phyloP scores from a whole-genome alignment of 139 green algal genomes.

The Closterium sp. region DNA sequence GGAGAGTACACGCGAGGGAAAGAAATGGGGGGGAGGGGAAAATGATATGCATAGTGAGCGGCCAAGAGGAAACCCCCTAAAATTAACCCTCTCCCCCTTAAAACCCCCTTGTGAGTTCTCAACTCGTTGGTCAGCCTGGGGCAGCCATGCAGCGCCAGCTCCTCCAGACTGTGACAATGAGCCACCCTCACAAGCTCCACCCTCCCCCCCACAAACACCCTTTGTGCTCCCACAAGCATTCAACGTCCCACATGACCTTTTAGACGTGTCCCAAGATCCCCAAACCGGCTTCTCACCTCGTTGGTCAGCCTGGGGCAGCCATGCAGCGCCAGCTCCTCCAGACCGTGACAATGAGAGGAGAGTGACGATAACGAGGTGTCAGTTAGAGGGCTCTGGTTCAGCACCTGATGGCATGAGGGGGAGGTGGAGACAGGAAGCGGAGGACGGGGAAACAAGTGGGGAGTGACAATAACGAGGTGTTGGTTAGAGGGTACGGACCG shows the following conservation, averaged over 20 bases:
- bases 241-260: too few species aligned
- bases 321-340: slow-evolving; percentile 43
- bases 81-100: not conserved
- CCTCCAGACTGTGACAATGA: slow-evolving; percentile 12
- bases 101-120: too few species aligned
- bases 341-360: not conserved
- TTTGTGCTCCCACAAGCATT: not conserved
- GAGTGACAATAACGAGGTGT: not conserved
- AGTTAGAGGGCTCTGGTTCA: slow-evolving; percentile 44
- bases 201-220: not conserved
- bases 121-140: slow-evolving; percentile 23
- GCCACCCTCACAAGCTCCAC: too few species aligned
- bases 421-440: not conserved
- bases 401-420: slow-evolving; percentile 5
- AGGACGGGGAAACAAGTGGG: not conserved
- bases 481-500: too few species aligned
- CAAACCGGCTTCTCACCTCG: not conserved
- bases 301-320: slow-evolving; percentile 36
- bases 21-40: not conserved
- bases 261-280: too few species aligned
- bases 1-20: not conserved
- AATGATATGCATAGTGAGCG: not conserved
- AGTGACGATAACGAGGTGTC: slow-evolving; percentile 3
- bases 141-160: slow-evolving; percentile 40
- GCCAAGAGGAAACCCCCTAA: too few species aligned